Conservation (phyloP, 768 basidiomycete species). For the Leccinum pellstonianum region DNA sequence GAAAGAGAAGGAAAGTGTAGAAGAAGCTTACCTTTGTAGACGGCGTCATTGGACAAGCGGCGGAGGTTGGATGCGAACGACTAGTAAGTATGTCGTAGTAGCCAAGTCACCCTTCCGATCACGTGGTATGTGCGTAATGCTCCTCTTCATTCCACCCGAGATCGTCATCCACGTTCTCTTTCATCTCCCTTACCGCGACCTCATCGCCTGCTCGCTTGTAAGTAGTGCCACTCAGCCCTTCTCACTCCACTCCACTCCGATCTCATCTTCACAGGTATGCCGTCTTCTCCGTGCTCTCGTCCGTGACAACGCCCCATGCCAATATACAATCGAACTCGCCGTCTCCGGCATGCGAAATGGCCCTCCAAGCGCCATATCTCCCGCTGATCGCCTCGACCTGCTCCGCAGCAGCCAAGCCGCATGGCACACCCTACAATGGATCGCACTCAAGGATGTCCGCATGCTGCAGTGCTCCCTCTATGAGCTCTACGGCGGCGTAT, state of each 20-base stretch:
- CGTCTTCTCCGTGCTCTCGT: conserved; percentile 30
- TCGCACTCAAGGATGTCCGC: conserved; percentile 30
- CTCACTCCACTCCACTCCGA: background rate
- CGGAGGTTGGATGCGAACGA: conserved; percentile 7
- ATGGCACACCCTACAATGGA: conserved; percentile 43
- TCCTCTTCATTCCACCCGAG: conserved; percentile 25
- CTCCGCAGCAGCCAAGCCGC: conserved; percentile 40
- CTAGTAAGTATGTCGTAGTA: too few relatives aligned
- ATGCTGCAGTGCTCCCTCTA: conserved; percentile 49
- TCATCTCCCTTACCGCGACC: conserved; percentile 20
- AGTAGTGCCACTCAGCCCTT: conserved; percentile 6
- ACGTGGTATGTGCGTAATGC: conserved; percentile 2
- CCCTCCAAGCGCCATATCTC: conserved; percentile 24
- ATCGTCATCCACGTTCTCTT: conserved; percentile 24
- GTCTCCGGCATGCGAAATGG: conserved; percentile 44
- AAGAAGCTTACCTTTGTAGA: conserved; percentile 34
- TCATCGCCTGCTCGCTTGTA: conserved; percentile 32
- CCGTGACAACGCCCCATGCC: conserved; percentile 33
- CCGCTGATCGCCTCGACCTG: conserved; percentile 36
- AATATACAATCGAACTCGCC: conserved; percentile 47
- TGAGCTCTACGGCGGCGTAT: conserved; percentile 59
- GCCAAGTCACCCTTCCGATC: background rate
- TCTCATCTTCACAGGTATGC: conserved; percentile 31
- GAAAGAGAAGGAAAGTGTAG: background rate
- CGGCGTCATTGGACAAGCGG: conserved; percentile 26